Conservation (phyloP, 2,329 filamentous ascomycete genomes). For the Lachnellula arida region DNA sequence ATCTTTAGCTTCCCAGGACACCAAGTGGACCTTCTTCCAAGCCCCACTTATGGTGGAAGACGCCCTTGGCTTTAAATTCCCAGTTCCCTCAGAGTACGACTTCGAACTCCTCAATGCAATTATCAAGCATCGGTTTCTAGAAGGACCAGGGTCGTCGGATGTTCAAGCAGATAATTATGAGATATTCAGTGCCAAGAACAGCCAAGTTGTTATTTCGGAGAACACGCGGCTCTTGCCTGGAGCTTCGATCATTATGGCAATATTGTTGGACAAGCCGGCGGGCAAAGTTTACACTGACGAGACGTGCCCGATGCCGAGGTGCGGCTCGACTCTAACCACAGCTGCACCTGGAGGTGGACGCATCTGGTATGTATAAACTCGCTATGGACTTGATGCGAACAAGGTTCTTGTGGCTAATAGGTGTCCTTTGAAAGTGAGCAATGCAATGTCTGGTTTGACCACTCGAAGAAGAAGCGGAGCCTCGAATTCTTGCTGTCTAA, state of each 20-base stretch:
- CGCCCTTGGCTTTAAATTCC: constrained; percentile 10
- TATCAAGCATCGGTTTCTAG: constrained; percentile 7
- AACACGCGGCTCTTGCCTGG: background rate
- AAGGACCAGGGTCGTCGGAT: constrained; percentile 7
- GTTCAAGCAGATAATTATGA: constrained; percentile 3
- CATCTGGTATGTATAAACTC: background rate
- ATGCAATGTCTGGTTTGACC: background rate
- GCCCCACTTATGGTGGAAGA: constrained; percentile 10
- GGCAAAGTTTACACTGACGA: background rate
- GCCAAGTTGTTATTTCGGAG: background rate
- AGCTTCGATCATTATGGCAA: constrained; percentile 1
- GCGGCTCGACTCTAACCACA: background rate
- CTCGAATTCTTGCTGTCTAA: background rate
- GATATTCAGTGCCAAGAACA: background rate
- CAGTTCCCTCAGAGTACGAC: constrained; percentile 11
- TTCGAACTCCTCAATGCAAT: constrained; percentile 5
- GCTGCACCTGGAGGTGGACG: background rate
- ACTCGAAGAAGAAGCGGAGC: background rate
- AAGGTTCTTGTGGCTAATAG: background rate
- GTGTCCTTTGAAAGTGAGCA: background rate
- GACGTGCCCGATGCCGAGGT: background rate
- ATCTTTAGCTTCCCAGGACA: background rate
- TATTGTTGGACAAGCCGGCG: background rate
- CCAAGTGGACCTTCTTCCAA: constrained; percentile 9
- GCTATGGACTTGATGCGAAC: background rate